Evolutionary conservation across 1,284 basidiomycete genomes (phyloP).

Genomic region (Ustilago tritici): DNA sequence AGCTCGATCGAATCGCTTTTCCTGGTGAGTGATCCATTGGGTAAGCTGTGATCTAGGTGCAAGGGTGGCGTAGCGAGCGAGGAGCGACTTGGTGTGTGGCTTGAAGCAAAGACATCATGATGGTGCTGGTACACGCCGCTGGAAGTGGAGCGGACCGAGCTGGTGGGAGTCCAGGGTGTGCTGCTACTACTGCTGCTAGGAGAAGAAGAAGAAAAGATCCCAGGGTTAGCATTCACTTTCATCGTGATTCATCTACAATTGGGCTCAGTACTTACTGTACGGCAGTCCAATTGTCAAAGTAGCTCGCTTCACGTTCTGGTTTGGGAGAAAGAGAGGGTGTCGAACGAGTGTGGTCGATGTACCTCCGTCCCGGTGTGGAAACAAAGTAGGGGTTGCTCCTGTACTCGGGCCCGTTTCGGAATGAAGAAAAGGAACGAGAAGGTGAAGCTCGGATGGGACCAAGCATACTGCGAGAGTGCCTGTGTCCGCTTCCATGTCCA

Average conservation of each 20-base stretch:
- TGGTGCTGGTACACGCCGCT: background rate
- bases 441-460: conserved; percentile 27
- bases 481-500: too few relatives aligned
- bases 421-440: conserved; percentile 2
- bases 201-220: too few relatives aligned
- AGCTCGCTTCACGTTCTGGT: conserved; percentile 3
- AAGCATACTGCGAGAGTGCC: conserved; percentile 1
- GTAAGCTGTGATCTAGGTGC: conserved; percentile 4
- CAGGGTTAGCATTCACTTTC: background rate
- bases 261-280: conserved; percentile 17
- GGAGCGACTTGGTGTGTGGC: conserved; percentile 5
- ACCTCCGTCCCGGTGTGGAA: conserved; percentile 8
- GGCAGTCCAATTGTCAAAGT: conserved; percentile 6
- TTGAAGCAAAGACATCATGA: conserved; percentile 4
- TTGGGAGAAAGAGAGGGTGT: conserved; percentile 1
- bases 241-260: too few relatives aligned
- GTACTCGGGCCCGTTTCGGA: conserved; percentile 20
- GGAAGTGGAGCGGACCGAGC: conserved; percentile 37
- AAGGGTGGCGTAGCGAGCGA: conserved; percentile 5
- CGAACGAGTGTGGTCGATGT: conserved; percentile 11
- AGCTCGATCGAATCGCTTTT: background rate
- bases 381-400: conserved; percentile 30
- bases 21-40: background rate
- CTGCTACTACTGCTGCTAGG: background rate
- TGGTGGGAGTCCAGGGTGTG: conserved; percentile 30